Conservation (phyloP, 768 basidiomycete genomes). For the Suillus ampliporus region DNA sequence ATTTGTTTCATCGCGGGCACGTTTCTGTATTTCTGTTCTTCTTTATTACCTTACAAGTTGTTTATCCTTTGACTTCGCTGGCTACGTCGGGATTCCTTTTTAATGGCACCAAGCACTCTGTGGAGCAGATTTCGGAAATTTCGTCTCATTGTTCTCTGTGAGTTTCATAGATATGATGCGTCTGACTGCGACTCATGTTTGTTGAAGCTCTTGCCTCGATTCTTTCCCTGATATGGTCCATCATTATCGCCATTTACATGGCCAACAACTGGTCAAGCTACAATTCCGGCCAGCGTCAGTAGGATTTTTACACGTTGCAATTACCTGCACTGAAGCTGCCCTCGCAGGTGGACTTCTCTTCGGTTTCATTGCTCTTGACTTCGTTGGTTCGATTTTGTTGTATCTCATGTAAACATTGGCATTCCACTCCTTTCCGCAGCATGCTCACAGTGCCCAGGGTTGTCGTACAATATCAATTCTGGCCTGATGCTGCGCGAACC, state of each 20-base stretch:
- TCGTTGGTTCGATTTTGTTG: slow-evolving; percentile 38
- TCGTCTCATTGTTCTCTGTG: slow-evolving; percentile 42
- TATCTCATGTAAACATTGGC: slow-evolving; percentile 42
- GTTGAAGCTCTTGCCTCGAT: slow-evolving; percentile 38
- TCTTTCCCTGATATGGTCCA: slow-evolving; percentile 38
- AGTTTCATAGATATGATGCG: slow-evolving; percentile 15
- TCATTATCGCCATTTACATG: slow-evolving; percentile 41
- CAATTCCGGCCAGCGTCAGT: slow-evolving; percentile 40
- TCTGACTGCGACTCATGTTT: neutral
- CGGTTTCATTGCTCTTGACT: slow-evolving; percentile 36
- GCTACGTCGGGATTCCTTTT: slow-evolving; percentile 15
- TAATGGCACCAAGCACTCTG: slow-evolving; percentile 28
- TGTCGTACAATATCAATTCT: slow-evolving; percentile 44
- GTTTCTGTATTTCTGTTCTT: neutral
- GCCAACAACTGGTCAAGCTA: slow-evolving; percentile 42
- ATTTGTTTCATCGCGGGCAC: slow-evolving; percentile 15
- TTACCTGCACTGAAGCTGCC: slow-evolving; percentile 5
- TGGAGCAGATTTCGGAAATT: slow-evolving; percentile 42
- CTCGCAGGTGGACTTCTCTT: slow-evolving; percentile 41
- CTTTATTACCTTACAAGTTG: slow-evolving; percentile 4
- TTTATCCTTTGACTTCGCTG: slow-evolving; percentile 12
- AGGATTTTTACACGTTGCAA: neutral
- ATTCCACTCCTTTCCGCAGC: neutral
- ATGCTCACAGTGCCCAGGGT: slow-evolving; percentile 33
- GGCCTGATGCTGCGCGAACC: slow-evolving; percentile 43